A percentile compares a stretch with the other conserved stretches of the same genome.
phyloP scores from a whole-genome alignment of 2,329 filamentous ascomycete genomes.

The Aspergillus tubingensis region DNA sequence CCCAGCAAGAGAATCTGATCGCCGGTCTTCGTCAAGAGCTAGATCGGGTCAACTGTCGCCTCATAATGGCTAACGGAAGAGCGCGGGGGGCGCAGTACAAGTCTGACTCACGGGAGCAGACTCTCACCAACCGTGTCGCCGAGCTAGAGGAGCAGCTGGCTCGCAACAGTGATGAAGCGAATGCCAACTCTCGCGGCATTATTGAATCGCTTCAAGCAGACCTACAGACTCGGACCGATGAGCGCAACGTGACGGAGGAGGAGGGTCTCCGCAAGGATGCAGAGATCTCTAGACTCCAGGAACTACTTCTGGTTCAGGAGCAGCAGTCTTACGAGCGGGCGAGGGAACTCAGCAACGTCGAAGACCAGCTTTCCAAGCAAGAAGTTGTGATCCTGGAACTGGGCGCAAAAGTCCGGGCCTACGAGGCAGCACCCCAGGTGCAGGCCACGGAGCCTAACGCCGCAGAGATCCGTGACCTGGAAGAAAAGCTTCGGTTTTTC shows the following conservation, averaged over 20 bases:
- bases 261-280: too few relatives aligned
- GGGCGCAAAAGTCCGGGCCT: too few relatives aligned
- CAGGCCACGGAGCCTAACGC: too few relatives aligned
- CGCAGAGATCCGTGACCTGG: too few relatives aligned
- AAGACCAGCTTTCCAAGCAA: too few relatives aligned
- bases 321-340: too few relatives aligned
- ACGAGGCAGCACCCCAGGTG: too few relatives aligned
- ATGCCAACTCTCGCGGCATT: slow-evolving; percentile 5
- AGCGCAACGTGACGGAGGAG: neutral
- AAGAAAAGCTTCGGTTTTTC: too few relatives aligned
- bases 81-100: slow-evolving; percentile 5
- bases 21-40: slow-evolving; percentile 7
- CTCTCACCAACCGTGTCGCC: slow-evolving; percentile 7
- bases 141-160: slow-evolving; percentile 15
- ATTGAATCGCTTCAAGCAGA: slow-evolving; percentile 13
- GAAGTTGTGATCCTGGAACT: too few relatives aligned
- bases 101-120: neutral
- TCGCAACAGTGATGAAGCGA: neutral
- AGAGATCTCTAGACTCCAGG: too few relatives aligned
- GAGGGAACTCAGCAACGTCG: too few relatives aligned
- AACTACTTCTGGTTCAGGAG: too few relatives aligned
- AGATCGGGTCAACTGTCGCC: slow-evolving; percentile 1
- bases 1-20: neutral
- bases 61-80: neutral
- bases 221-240: slow-evolving; percentile 3